Evolutionary conservation across 2,329 filamentous ascomycete genomes (phyloP), one percentile per base, ranked within the genome.

Genomic region (Colletotrichum tanaceti): DNA sequence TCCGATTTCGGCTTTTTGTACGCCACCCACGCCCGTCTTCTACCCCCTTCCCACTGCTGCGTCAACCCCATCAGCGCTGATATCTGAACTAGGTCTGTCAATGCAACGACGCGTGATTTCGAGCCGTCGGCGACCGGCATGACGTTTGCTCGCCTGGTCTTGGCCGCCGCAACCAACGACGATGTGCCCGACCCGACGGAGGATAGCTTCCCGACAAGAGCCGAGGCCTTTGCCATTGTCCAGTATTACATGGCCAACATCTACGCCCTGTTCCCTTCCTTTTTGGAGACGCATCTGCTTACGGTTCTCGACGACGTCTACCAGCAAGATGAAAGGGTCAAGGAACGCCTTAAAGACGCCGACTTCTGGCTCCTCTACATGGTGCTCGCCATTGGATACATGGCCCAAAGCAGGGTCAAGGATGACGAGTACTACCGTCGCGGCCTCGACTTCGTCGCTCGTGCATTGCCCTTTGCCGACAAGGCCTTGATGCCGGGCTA

Each of bases 1-100:
- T 97, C 94, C 1, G 94, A 97, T 75, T 97, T 98, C 83, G 94
- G 94, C 62, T 95, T 93, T 75, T 82, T 98, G 90, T 97, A 78
- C 79, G 90, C 77, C 35, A 24, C n/a, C 53, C 28, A 28, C 49
- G 50, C 65, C 54, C n/a, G n/a, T n/a, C n/a, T n/a, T n/a, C 4
- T 47, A 54, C 61, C 53, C 3, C 14, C 20, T 54, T 18, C 13
- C 46, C n/a, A n/a, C n/a, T n/a, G 14, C 10, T 38, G 14, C 22
- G 13, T 18, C 13, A 28, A 47, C 53, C 57, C 22, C 24, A 28
- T 43, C 39, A 43, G 47, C 28, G 57, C 47, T 55, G 57, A 70
- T 41, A 67, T 41, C 18, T 43, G 57, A 28, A 28, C 18, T 74
- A 96, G 93, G 64, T 93, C 95, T 5, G 93, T 99, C 75, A 97